Conservation (phyloP, 768 basidiomycete species). For the Rhizopogon sp. region DNA sequence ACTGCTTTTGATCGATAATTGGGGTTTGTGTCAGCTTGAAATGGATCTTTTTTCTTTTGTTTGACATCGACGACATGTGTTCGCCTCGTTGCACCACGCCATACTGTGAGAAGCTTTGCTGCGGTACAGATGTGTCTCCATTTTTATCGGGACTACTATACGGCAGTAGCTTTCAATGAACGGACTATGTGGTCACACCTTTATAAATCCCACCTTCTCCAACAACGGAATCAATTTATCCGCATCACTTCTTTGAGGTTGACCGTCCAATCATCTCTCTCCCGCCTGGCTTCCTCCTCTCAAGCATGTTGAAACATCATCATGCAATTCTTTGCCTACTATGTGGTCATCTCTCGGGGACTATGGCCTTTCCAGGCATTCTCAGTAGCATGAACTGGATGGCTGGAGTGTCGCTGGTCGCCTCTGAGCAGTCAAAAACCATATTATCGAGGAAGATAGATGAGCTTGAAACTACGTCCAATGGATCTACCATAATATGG, state of each 20-base stretch:
- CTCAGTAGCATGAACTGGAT: neutral
- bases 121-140: neutral
- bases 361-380: constrained; percentile 1
- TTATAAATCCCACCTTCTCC: no score
- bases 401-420: neutral
- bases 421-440: neutral
- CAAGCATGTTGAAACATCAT: neutral
- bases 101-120: neutral
- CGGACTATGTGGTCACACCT: no score
- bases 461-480: constrained; percentile 27
- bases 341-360: constrained; percentile 8
- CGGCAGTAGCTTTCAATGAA: no score
- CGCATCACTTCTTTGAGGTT: no score
- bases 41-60: no score
- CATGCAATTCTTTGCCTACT: constrained; percentile 4
- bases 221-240: no score
- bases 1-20: no score
- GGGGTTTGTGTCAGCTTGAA: no score
- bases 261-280: neutral
- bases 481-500: constrained; percentile 58
- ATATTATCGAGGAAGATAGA: constrained; percentile 16
- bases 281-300: neutral
- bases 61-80: neutral
- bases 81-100: neutral
- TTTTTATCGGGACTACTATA: neutral